These are phyloP conservation scores for Aegilops bicornis DNA, from an alignment of 176 grass and related monocot genomes.

Conservation along the genomic window DNA sequence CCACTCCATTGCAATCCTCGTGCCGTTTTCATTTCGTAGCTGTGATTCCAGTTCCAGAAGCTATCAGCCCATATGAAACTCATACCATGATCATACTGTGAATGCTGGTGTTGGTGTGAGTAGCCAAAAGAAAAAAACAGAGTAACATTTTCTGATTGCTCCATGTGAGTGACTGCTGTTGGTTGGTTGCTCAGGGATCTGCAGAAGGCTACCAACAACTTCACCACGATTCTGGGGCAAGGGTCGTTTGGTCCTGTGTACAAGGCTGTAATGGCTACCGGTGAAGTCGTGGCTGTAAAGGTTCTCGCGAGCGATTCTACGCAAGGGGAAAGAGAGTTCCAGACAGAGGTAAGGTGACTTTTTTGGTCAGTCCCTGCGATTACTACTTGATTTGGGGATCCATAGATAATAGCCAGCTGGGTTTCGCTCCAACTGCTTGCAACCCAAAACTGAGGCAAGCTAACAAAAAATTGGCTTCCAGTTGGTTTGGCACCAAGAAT, in stretches of 20 bases:
- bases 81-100: neutral
- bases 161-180: constrained; percentile 14
- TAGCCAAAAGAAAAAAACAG: neutral
- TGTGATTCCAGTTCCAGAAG: neutral
- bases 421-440: neutral
- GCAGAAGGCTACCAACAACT: constrained; percentile 89
- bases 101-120: neutral
- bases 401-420: neutral
- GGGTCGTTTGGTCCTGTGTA: constrained; percentile 95
- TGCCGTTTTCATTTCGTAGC: neutral
- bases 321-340: constrained; percentile 95
- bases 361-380: neutral
- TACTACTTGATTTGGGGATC: neutral
- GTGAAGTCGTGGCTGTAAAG: constrained; percentile 88
- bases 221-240: constrained; percentile 91
- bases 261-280: constrained; percentile 89
- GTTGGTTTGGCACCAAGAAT: neutral
- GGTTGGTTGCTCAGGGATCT: constrained; percentile 61
- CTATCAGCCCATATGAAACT: neutral
- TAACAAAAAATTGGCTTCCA: neutral
- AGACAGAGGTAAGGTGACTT: constrained; percentile 71
- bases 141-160: constrained; percentile 4
- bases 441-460: neutral
- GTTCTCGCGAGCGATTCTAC: constrained; percentile 84
- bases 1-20: neutral